These are phyloP conservation scores for Aspergillus funiculosus DNA, from an alignment of 495 filamentous ascomycete species.

Conservation along the genomic window DNA sequence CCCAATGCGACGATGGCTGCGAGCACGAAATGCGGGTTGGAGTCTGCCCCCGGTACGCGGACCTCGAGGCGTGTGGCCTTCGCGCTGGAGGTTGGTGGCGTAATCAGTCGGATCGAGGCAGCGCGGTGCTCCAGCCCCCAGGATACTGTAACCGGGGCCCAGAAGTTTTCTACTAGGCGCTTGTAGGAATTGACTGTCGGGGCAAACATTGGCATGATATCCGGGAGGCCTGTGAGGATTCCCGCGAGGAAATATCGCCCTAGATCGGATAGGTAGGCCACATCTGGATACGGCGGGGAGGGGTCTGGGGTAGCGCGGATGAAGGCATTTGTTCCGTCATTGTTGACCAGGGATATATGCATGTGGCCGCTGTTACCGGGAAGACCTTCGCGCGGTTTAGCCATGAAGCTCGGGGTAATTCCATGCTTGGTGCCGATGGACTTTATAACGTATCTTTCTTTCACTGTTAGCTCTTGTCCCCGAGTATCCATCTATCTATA, in stretches of 20 bases:
- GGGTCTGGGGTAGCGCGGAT: conserved; percentile 64
- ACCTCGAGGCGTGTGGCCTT: conserved; percentile 90
- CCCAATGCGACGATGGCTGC: conserved; percentile 78
- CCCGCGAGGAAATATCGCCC: conserved; percentile 94
- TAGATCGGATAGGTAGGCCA: conserved; percentile 74
- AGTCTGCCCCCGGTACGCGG: conserved; percentile 82
- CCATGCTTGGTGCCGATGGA: conserved; percentile 76
- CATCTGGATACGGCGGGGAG: conserved; percentile 63
- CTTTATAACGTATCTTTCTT: conserved; percentile 69
- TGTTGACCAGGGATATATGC: conserved; percentile 74
- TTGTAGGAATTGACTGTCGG: conserved; percentile 98
- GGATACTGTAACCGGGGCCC: conserved; percentile 94
- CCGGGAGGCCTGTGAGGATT: conserved; percentile 78
- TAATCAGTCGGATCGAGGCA: conserved; percentile 82
- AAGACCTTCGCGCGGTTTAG: conserved; percentile 84
- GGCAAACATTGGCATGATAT: conserved; percentile 91
- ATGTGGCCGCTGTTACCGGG: conserved; percentile 95
- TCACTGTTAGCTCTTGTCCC: background rate
- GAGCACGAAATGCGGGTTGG: conserved; percentile 86
- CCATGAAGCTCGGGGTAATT: conserved; percentile 98
- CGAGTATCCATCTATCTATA: background rate
- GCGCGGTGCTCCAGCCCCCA: conserved; percentile 96
- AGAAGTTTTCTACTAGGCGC: conserved; percentile 95
- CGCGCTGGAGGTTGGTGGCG: conserved; percentile 73
- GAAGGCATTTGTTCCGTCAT: conserved; percentile 68